Conservation (phyloP, 352 stramenopile species). For the Phytophthora pini region DNA sequence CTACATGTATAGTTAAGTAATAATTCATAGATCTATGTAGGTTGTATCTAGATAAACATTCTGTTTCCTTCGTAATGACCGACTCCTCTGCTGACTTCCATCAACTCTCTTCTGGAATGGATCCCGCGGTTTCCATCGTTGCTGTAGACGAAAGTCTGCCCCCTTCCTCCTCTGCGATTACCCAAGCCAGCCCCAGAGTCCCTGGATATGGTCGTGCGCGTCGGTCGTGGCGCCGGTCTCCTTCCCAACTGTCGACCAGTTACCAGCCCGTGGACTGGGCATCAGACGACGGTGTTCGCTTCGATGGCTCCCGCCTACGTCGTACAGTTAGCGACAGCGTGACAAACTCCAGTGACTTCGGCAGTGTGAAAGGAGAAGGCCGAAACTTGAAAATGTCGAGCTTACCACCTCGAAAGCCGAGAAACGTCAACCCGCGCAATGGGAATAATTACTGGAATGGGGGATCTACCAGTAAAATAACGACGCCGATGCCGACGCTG, state of each 20-base stretch:
- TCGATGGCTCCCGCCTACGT: conserved; percentile 25
- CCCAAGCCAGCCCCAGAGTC: background rate
- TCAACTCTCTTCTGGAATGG: conserved; percentile 2
- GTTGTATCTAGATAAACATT: no score
- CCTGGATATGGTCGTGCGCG: background rate
- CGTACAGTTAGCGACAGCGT: conserved; percentile 24
- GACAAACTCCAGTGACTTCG: conserved; percentile 9
- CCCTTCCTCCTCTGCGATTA: background rate
- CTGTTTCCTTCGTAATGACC: conserved; percentile 3
- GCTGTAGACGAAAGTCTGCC: conserved; percentile 5
- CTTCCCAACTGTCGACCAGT: conserved; percentile 26
- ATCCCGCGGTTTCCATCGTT: conserved; percentile 23
- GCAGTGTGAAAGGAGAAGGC: background rate
- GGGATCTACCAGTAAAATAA: conserved; percentile 4
- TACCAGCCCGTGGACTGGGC: conserved; percentile 39
- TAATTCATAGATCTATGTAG: no score
- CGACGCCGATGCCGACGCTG: conserved; percentile 30
- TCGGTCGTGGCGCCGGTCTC: conserved; percentile 19
- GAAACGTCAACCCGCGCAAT: background rate
- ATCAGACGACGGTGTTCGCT: conserved; percentile 35
- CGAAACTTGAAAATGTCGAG: background rate
- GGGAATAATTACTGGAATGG: background rate
- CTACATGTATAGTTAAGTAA: no score
- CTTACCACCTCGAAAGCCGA: conserved; percentile 7
- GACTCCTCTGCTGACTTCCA: conserved; percentile 6